Conservation (phyloP, 169 alveolate genomes). For the Plasmodium reichenowi region DNA sequence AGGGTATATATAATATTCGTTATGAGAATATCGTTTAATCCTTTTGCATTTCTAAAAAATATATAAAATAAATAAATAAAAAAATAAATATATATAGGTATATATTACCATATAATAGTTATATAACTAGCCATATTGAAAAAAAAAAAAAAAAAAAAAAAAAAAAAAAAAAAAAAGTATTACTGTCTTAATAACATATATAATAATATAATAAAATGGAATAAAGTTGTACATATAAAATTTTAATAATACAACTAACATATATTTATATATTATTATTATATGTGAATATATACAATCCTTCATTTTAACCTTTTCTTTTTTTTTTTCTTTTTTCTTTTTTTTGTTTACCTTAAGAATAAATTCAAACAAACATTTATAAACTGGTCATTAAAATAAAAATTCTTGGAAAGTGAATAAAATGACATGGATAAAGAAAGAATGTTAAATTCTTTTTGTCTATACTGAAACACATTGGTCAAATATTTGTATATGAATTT, state of each 20-base stretch:
- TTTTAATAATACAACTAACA: no score
- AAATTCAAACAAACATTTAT: constrained; percentile 10
- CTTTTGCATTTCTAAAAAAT: constrained; percentile 11
- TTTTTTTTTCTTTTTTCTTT: not conserved
- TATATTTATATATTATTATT: no score
- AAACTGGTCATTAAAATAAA: constrained; percentile 31
- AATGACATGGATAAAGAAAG: constrained; percentile 41
- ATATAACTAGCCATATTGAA: no score
- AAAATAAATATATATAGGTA: not conserved
- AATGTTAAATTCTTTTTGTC: constrained; percentile 16
- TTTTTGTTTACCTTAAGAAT: constrained; percentile 1
- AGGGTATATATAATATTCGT: constrained; percentile 45
- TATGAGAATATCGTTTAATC: constrained; percentile 40
- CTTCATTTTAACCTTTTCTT: not conserved
- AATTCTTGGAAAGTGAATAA: constrained; percentile 41
- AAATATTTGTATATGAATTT: constrained; percentile 36
- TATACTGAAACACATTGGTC: constrained; percentile 9
- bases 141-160: not conserved
- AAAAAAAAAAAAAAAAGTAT: not conserved
- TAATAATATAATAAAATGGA: not conserved
- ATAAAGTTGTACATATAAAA: no score
- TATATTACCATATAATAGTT: not conserved
- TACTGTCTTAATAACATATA: not conserved
- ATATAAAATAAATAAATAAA: not conserved
- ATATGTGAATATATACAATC: no score